Evolutionary conservation across 805 yeast genomes (phyloP), one percentile per base, ranked within the genome.

Genomic region (Lachancea meyersii): DNA sequence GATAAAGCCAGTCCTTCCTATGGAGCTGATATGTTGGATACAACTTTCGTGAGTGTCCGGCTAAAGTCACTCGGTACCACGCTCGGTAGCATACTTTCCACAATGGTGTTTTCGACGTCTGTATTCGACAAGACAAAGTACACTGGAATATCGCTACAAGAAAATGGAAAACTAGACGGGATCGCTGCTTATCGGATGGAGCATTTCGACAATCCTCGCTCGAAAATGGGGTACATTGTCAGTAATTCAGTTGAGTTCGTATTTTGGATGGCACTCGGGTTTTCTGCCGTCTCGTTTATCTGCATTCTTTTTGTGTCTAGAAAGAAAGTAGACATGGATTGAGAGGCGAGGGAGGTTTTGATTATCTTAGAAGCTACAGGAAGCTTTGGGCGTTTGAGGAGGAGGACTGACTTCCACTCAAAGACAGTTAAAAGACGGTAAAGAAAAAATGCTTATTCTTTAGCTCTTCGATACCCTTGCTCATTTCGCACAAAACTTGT

Each of bases 31-130:
- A 48, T 56, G 20, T 48, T 54, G n/a, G 50, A 54, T 7, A 41
- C 54, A 5, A 55, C 55, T 9, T 50, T 59, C 1, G 47, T 55
- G 30, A 54, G 52, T 19, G 47, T 53, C 5, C 53, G 53, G 18
- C 27, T 51, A 17, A 57, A 55, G 40, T 44, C 48, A 24, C 27
- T 51, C 17, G 63, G 59, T 7, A 47, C 49, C 31, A 55, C 60
- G 1, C 28, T 51, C 20, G 61, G 60, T 23, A 52, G 59, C 44
- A 42, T 55, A n/a, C 31, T 57, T 27, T 48, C 56, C 14, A 52
- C 50, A 28, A 50, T 53, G 9, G 49, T 54, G 14, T 57, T 57
- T 37, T 35, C 49, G 16, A 48, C 51, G 2, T 47, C 57, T 13
- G 36, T 53, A 4, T 11, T 44, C 28, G 46, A 50, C 26, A 49